Evolutionary conservation across 805 yeast species (phyloP), one percentile per base, ranked within the genome.

Genomic region (Candida jianshihensis): DNA sequence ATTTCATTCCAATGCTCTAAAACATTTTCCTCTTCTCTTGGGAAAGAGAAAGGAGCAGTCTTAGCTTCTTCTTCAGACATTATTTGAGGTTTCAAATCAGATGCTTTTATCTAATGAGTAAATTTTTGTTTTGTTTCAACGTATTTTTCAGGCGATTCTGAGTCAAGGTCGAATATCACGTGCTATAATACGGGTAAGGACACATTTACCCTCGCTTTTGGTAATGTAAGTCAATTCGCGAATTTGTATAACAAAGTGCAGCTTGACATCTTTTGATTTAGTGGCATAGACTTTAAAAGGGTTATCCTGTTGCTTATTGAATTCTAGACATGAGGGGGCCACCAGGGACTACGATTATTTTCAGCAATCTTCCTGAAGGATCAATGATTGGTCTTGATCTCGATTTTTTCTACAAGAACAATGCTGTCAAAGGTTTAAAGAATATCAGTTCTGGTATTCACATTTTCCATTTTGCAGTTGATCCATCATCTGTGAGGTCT

Each of bases 1-100:
- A 87, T 75, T 46, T 88, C 94, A 37, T 82, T 73, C 99, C 99
- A 92, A 54, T 70, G 71, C 32, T 73, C 68, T 38, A 81, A 70
- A 48, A 90, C 76, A 49, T 79, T 78, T 57, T 85, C 95, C 65
- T 92, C 99, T 55, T 88, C 97, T 47, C 66, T 72, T 36, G 97
- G 85, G 66, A 92, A 92, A 46, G 83, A 80, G 56, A 82, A 81
- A 30, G 55, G 63, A 17, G 11, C 16, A 10, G 57, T 35, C 15
- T 45, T 38, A 16, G 30, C 34, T 36, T 41, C 44, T 41, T 53
- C 56, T 46, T 63, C 69, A 40, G 67, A 54, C 68, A 64, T 61
- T 14, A 11, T 39, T 20, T 4, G 7, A 15, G 6, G 20, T 10
- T 20, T 25, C 14, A n/a, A 5, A 13, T 16, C 14, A n/a, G n/a